Conservation (phyloP, 2,329 filamentous ascomycete genomes). For the Magnaporthales sp. region DNA sequence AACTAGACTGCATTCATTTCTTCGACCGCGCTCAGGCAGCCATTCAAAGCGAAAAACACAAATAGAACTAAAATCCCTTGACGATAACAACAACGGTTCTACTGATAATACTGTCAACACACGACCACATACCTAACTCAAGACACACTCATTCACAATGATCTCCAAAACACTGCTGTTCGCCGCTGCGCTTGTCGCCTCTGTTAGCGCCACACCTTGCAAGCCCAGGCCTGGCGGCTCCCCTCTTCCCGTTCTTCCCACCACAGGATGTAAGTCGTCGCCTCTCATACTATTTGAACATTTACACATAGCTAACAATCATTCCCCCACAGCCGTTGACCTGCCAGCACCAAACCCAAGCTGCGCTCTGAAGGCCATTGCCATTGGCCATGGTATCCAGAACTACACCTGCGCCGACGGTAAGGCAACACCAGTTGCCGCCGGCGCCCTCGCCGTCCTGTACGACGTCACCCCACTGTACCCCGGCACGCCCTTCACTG, state of each 20-base stretch:
- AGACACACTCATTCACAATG: constrained; percentile 5
- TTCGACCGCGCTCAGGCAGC: constrained; percentile 3
- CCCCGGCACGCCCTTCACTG: constrained; percentile 29
- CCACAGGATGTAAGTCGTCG: constrained; percentile 24
- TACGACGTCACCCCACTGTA: constrained; percentile 48
- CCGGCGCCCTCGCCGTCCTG: constrained; percentile 50
- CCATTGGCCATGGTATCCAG: constrained; percentile 56
- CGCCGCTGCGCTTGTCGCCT: constrained; percentile 10
- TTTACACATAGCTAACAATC: background rate
- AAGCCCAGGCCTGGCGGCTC: background rate
- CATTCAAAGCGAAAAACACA: background rate
- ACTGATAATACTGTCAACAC: background rate
- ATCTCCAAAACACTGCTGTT: constrained; percentile 7
- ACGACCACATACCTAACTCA: too few relatives aligned
- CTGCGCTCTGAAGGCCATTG: constrained; percentile 42
- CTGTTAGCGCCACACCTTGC: constrained; percentile 12
- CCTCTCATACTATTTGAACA: background rate
- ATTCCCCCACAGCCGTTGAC: constrained; percentile 24
- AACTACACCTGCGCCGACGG: constrained; percentile 53
- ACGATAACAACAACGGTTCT: too few relatives aligned
- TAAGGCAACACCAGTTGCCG: constrained; percentile 22
- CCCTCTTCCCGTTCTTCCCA: constrained; percentile 24
- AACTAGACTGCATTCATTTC: background rate
- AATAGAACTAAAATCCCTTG: background rate
- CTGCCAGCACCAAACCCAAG: constrained; percentile 32